These are phyloP conservation scores for Lactuca sativa DNA, from an alignment of 129 eudicot species.

Conservation along the genomic window DNA sequence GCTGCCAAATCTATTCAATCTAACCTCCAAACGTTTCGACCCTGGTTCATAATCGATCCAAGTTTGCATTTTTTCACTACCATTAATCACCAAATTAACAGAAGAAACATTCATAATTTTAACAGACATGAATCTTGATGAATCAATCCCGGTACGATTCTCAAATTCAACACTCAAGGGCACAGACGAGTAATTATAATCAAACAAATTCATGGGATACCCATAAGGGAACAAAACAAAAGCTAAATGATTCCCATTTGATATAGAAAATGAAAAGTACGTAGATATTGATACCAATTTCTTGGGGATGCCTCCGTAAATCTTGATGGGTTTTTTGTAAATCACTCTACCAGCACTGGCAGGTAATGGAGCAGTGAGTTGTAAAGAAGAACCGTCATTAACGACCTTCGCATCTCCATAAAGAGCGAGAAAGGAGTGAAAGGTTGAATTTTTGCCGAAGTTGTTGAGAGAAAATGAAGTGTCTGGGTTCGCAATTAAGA, in stretches of 20 bases:
- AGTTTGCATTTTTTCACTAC: constrained; percentile 60
- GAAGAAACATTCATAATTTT: constrained; percentile 57
- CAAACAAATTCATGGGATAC: constrained; percentile 42
- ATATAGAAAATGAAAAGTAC: constrained; percentile 50
- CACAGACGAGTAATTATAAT: constrained; percentile 52
- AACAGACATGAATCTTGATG: constrained; percentile 41
- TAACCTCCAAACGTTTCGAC: constrained; percentile 61
- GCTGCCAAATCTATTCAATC: constrained; percentile 52
- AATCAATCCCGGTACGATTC: constrained; percentile 54
- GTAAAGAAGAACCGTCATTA: constrained; percentile 41
- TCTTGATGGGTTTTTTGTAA: constrained; percentile 57
- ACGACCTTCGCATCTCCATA: constrained; percentile 65
- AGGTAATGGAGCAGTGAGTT: constrained; percentile 45
- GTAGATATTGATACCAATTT: constrained; percentile 61
- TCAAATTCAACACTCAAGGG: constrained; percentile 64
- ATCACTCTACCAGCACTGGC: constrained; percentile 58
- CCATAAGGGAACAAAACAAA: constrained; percentile 63
- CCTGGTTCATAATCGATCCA: constrained; percentile 87
- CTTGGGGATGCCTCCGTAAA: constrained; percentile 44
- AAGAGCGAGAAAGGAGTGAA: constrained; percentile 50
- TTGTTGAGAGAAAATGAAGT: constrained; percentile 48
- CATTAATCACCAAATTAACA: constrained; percentile 45
- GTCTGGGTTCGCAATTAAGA: constrained; percentile 40
- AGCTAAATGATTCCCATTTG: constrained; percentile 56
- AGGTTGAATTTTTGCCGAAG: constrained; percentile 42